These are phyloP conservation scores for Auriculariales sp. DNA, from an alignment of 768 basidiomycete species.

Conservation along the genomic window DNA sequence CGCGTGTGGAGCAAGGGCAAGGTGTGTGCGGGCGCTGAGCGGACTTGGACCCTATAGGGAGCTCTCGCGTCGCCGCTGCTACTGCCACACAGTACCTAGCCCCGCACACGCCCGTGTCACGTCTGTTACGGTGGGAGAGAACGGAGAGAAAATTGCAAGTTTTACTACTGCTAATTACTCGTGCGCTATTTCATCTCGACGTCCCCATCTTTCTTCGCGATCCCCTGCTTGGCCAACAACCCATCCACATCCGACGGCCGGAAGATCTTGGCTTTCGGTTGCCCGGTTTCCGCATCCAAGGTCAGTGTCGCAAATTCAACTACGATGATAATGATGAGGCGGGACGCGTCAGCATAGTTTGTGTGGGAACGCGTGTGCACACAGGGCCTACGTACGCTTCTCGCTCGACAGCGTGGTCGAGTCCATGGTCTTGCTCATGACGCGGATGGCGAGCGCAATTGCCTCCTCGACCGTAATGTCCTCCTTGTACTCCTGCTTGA, in stretches of 20 bases:
- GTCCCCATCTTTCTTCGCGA: constrained; percentile 82
- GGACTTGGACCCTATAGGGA: not conserved
- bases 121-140: not conserved
- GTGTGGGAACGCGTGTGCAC: not conserved
- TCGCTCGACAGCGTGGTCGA: constrained; percentile 92
- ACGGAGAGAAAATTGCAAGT: not conserved
- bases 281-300: constrained; percentile 58
- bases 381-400: constrained; percentile 50
- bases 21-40: not conserved
- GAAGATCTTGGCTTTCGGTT: constrained; percentile 86
- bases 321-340: constrained; percentile 16
- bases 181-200: constrained; percentile 53
- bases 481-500: constrained; percentile 99
- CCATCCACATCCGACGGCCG: constrained; percentile 78
- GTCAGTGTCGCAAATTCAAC: constrained; percentile 96
- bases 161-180: not conserved
- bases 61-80: not conserved
- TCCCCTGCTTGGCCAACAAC: constrained; percentile 58
- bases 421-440: constrained; percentile 99
- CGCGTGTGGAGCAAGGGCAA: too few relatives aligned
- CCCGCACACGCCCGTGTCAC: not conserved
- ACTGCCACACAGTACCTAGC: not conserved
- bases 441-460: constrained; percentile 77
- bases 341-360: not conserved
- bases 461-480: constrained; percentile 85